phyloP scores from a whole-genome alignment of 495 filamentous ascomycete species.

The Hypomontagnella submonticulosa region DNA sequence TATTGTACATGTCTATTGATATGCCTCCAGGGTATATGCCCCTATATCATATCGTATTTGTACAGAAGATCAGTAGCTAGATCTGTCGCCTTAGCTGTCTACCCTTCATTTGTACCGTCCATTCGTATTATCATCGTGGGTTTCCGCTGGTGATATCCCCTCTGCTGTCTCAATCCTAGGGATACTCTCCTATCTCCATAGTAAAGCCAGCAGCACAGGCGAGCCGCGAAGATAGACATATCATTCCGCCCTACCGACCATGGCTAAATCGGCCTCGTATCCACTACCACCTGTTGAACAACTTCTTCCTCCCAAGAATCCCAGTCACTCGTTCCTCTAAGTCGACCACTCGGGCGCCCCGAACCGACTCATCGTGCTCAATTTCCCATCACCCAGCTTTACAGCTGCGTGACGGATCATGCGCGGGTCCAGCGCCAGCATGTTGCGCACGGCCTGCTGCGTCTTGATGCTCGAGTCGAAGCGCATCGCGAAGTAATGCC shows the following conservation, averaged over 20 bases:
- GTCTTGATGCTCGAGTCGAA: constrained; percentile 80
- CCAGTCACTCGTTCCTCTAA: too few relatives aligned
- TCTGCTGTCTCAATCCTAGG: too few relatives aligned
- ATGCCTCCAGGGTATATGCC: not conserved
- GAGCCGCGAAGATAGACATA: too few relatives aligned
- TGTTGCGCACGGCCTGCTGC: constrained; percentile 77
- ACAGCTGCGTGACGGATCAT: constrained; percentile 89
- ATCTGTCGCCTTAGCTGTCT: not conserved
- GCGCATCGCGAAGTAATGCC: constrained; percentile 98
- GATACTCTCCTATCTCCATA: too few relatives aligned
- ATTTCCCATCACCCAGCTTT: constrained; percentile 80
- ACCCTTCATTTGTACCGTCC: too few relatives aligned
- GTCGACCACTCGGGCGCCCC: constrained; percentile 69
- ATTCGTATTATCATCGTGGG: too few relatives aligned
- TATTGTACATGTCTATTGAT: constrained; percentile 9
- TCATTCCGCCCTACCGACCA: too few relatives aligned
- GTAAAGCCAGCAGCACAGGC: too few relatives aligned
- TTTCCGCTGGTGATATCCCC: too few relatives aligned
- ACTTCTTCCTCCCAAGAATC: too few relatives aligned
- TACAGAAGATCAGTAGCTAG: constrained; percentile 6
- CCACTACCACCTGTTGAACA: too few relatives aligned
- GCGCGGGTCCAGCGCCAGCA: constrained; percentile 86
- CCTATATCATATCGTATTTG: constrained; percentile 4
- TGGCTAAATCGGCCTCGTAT: too few relatives aligned
- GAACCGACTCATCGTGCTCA: constrained; percentile 73